Evolutionary conservation across 169 alveolate species (phyloP).

Genomic region (Ichthyophthirius multifiliis): DNA sequence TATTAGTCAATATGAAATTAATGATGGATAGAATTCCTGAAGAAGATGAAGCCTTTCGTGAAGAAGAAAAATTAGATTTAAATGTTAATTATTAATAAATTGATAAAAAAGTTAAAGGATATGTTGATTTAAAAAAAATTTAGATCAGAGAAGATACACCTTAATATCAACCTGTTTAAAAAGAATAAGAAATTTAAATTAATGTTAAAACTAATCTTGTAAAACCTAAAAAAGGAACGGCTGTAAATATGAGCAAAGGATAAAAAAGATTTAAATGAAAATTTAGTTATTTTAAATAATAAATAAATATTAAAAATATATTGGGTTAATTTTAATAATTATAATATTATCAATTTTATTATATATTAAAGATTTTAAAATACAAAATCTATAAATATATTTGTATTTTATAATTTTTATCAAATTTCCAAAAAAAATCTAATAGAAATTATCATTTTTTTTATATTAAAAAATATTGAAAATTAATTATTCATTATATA

Average conservation of each 20-base stretch:
- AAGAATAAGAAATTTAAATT: neutral
- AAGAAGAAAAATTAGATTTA: constrained; percentile 4
- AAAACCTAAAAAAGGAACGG: neutral
- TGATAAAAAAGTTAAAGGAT: constrained; percentile 6
- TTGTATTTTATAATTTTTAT: too few species aligned
- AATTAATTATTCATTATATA: too few species aligned
- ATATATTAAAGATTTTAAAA: too few species aligned
- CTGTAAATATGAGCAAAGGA: constrained; percentile 1
- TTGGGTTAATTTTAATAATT: too few species aligned
- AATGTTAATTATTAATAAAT: neutral
- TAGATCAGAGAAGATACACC: constrained; percentile 1
- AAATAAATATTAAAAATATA: too few species aligned
- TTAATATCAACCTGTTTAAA: neutral
- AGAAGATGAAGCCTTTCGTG: neutral
- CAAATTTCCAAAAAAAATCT: too few species aligned
- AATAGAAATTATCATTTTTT: too few species aligned
- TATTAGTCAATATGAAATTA: neutral
- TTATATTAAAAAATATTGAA: too few species aligned
- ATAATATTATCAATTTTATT: too few species aligned
- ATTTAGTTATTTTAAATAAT: too few species aligned
- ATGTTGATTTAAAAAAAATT: neutral
- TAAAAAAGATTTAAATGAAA: neutral
- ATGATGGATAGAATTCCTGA: neutral
- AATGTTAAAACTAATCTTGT: neutral
- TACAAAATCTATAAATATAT: too few species aligned